Evolutionary conservation across 805 yeast species (phyloP).

Genomic region (Candida ficus): DNA sequence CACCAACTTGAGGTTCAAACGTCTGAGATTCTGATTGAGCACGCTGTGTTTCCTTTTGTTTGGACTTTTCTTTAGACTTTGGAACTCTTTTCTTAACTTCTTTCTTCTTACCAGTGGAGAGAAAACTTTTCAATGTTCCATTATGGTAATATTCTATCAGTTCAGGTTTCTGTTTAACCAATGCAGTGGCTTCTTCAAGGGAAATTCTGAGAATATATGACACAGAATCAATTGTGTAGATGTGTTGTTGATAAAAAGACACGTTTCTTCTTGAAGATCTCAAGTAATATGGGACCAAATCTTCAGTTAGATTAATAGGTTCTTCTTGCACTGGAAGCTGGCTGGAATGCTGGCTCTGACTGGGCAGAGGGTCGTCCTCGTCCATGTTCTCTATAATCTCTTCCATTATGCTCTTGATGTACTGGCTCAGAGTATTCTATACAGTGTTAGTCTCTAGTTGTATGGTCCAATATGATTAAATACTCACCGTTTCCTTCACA

Average conservation of each 20-base stretch:
- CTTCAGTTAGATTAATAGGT: not conserved
- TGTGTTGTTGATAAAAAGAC: constrained; percentile 22
- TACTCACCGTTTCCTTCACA: constrained; percentile 5
- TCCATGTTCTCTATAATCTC: not conserved
- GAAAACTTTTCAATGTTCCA: constrained; percentile 17
- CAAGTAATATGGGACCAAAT: too few relatives aligned
- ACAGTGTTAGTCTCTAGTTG: not conserved
- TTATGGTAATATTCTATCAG: constrained; percentile 25
- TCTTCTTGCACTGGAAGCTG: too few relatives aligned
- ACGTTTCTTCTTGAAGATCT: constrained; percentile 16
- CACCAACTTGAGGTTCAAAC: not conserved
- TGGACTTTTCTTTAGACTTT: not conserved
- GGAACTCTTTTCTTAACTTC: not conserved
- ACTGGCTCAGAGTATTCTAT: not conserved
- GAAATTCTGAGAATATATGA: constrained; percentile 16
- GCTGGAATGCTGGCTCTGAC: too few relatives aligned
- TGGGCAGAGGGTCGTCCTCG: too few relatives aligned
- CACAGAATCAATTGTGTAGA: constrained; percentile 23
- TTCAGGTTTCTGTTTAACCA: constrained; percentile 20
- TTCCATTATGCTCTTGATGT: not conserved
- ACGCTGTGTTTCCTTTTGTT: too few relatives aligned
- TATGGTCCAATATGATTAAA: not conserved
- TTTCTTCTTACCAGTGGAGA: constrained; percentile 4
- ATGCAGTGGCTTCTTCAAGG: constrained; percentile 16
- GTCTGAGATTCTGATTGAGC: not conserved